Percentiles rank a stretch among this genome's conserved stretches.
Evolutionary conservation across 192 early-diverging fungal genomes (phyloP).

Genomic region (Dimargaris cristalligena): DNA sequence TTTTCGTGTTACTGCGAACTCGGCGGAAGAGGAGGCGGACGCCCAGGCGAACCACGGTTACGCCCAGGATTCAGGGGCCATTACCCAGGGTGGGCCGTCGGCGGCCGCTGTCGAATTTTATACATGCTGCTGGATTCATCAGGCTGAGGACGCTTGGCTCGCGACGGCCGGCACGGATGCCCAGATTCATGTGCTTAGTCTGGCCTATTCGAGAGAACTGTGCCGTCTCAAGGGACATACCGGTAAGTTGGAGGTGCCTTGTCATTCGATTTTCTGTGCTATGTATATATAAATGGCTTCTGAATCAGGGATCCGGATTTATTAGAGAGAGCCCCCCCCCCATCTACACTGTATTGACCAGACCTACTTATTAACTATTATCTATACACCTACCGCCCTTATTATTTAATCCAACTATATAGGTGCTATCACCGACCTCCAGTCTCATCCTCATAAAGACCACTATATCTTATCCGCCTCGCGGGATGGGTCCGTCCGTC

Average conservation of each 20-base stretch:
- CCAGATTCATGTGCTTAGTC: conserved; percentile 51
- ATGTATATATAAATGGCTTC: too few relatives aligned
- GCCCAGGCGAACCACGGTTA: too few relatives aligned
- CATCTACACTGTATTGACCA: too few relatives aligned
- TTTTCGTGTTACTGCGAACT: conserved; percentile 33
- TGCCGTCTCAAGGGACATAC: conserved; percentile 37
- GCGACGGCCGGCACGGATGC: conserved; percentile 47
- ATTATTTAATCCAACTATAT: too few relatives aligned
- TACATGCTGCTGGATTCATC: conserved; percentile 59
- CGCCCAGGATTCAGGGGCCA: too few relatives aligned
- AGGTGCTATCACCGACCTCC: conserved; percentile 50
- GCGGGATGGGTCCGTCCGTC: conserved; percentile 52
- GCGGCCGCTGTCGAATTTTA: conserved; percentile 23
- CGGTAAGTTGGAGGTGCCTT: too few relatives aligned
- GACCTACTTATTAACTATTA: too few relatives aligned
- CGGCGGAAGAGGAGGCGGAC: conserved; percentile 17
- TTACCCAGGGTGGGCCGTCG: neutral
- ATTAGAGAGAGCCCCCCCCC: too few relatives aligned
- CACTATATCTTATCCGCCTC: conserved; percentile 49
- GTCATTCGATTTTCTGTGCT: too few relatives aligned
- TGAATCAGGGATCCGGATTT: too few relatives aligned
- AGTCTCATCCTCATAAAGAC: conserved; percentile 47
- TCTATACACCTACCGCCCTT: too few relatives aligned
- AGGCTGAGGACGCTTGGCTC: conserved; percentile 45
- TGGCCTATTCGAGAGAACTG: conserved; percentile 53